phyloP scores from a whole-genome alignment of 352 stramenopile genomes.

The Elongisporangium undulatum region DNA sequence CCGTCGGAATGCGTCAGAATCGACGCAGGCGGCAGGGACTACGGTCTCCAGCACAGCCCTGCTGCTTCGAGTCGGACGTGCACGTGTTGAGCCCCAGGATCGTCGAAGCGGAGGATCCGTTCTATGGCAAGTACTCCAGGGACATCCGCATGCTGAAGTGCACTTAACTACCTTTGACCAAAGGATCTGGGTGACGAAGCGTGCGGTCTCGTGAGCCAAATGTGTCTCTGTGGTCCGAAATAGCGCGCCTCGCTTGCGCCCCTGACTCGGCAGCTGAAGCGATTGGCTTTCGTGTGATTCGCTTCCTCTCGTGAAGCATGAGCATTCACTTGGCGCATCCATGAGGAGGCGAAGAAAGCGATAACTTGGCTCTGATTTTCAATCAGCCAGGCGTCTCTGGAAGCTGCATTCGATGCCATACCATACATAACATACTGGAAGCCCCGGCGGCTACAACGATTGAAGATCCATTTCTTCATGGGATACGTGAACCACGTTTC shows the following conservation, averaged over 20 bases:
- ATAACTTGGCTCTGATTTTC: too few species aligned
- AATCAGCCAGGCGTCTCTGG: too few species aligned
- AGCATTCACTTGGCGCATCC: too few species aligned
- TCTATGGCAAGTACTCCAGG: background rate
- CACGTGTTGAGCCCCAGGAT: slow-evolving; percentile 28
- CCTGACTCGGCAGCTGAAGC: slow-evolving; percentile 9
- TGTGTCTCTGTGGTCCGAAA: slow-evolving; percentile 6
- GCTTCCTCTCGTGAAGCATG: too few species aligned
- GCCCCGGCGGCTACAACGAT: too few species aligned
- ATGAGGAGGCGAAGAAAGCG: too few species aligned
- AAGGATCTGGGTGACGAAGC: slow-evolving; percentile 4
- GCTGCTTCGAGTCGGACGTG: slow-evolving; percentile 21
- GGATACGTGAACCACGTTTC: too few species aligned
- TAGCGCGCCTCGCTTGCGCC: slow-evolving; percentile 4
- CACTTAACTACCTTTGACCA: background rate
- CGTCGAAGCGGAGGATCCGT: slow-evolving; percentile 14
- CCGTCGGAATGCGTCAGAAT: slow-evolving; percentile 18
- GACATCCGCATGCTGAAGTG: slow-evolving; percentile 6
- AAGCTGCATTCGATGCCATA: too few species aligned
- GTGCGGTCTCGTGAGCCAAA: slow-evolving; percentile 9
- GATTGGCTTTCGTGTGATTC: background rate
- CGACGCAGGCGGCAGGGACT: slow-evolving; percentile 1
- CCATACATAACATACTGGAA: too few species aligned
- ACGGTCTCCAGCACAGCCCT: slow-evolving; percentile 2
- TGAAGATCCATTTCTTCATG: too few species aligned